Conservation (phyloP, 768 basidiomycete species). For the Mycena metata region DNA sequence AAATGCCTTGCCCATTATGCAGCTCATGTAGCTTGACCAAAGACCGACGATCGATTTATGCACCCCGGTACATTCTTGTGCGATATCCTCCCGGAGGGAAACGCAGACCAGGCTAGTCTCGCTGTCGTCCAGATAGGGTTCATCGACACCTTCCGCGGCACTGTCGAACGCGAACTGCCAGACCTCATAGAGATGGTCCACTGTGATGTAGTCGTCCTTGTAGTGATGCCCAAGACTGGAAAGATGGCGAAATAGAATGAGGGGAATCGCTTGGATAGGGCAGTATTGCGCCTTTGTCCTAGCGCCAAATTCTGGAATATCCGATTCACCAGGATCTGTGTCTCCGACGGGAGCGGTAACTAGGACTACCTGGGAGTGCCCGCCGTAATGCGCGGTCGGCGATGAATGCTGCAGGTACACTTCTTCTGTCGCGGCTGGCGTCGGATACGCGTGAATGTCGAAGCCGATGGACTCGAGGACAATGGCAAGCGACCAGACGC, state of each 20-base stretch:
- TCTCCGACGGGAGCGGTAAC: conserved; percentile 8
- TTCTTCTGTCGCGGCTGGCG: conserved; percentile 7
- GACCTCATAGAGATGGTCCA: conserved; percentile 8
- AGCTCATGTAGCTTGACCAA: conserved; percentile 1
- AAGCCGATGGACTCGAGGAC: conserved; percentile 8
- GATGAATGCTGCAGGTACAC: conserved; percentile 8
- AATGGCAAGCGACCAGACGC: conserved; percentile 8
- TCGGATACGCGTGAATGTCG: conserved; percentile 7
- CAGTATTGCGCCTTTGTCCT: conserved; percentile 8
- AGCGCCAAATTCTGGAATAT: conserved; percentile 5
- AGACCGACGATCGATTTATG: background rate
- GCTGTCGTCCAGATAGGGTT: conserved; percentile 8
- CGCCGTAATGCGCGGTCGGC: conserved; percentile 8
- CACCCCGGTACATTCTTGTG: conserved; percentile 8
- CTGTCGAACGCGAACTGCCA: conserved; percentile 8
- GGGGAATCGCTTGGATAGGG: conserved; percentile 8
- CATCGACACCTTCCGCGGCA: conserved; percentile 8
- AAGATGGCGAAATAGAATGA: conserved; percentile 9
- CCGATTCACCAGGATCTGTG: conserved; percentile 8
- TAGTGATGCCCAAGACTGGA: conserved; percentile 8
- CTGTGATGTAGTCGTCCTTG: conserved; percentile 7
- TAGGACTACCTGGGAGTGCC: conserved; percentile 7
- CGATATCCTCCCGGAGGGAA: conserved; percentile 8
- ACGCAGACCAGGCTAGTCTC: conserved; percentile 6
- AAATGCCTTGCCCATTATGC: conserved; percentile 9